phyloP scores from a whole-genome alignment of 306 rosid genomes.

The Pterocarpus santalinus region DNA sequence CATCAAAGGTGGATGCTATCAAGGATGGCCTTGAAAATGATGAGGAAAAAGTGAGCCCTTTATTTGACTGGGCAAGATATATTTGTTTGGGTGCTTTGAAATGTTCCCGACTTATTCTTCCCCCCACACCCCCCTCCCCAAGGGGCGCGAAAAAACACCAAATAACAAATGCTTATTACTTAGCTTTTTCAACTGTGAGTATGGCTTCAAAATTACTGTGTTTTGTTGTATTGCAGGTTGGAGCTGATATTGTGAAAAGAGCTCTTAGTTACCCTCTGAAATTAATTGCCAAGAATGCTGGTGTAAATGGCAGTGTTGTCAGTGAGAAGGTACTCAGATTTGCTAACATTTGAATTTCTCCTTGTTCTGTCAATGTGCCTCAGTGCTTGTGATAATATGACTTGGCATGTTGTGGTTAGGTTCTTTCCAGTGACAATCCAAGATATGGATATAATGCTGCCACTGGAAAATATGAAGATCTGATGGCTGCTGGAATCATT shows the following conservation, averaged over 20 bases:
- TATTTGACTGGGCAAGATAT: background rate
- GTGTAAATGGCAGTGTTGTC: constrained; percentile 98
- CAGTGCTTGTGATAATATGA: constrained; percentile 21
- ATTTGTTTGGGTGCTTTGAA: background rate
- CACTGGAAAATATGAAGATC: constrained; percentile 94
- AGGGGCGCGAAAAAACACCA: too few species aligned
- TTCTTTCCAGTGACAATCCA: constrained; percentile 76
- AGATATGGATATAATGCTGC: constrained; percentile 96
- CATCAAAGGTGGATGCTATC: constrained; percentile 93
- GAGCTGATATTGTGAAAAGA: constrained; percentile 96
- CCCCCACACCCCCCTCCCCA: too few species aligned
- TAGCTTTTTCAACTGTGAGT: background rate
- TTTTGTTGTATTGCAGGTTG: constrained; percentile 67
- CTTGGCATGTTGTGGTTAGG: constrained; percentile 54
- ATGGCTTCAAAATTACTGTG: background rate
- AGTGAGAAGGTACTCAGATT: constrained; percentile 87
- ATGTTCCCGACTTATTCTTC: constrained; percentile 18
- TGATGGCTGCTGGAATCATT: constrained; percentile 97
- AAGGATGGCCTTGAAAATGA: constrained; percentile 82
- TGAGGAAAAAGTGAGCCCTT: constrained; percentile 82
- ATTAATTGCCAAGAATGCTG: constrained; percentile 96
- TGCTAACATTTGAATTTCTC: background rate
- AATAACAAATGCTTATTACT: background rate
- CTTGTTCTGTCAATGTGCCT: background rate
- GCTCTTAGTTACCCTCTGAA: constrained; percentile 94